Base-by-base conservation (phyloP, 768 basidiomycete species). In the Fistulinella prunicolor region DNA sequence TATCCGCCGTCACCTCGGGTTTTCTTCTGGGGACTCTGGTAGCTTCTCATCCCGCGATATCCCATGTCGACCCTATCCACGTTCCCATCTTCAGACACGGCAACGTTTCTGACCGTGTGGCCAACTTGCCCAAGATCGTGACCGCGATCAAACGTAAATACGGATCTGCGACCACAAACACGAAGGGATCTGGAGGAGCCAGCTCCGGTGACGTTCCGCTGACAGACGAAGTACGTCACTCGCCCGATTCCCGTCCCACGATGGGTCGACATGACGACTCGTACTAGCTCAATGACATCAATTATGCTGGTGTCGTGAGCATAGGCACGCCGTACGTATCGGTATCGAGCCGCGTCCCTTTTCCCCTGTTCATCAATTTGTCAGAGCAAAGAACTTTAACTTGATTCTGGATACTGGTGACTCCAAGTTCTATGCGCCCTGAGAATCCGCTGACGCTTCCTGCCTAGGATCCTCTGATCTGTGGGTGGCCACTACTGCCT, bases 381-480 rank as follows among this genome's bases (percentile, higher is more conserved):
- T 42, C 29, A 84, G 82, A n/a, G 64, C 82, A 0, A 88, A 91
- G 65, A 49, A 71, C 7, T 85, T 94, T 62, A 72, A 82, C 42
- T 76, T 94, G 44, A 80, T 94, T 43, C 77, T 95, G 34, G 94
- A 95, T 65, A 95, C 94, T 0, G 91, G 91, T 8, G 16, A 21
- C 42, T 1, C 4, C 20, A 22, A 13, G 34, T 1, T 13, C 24
- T n/a, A 8, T 24, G 8, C 5, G 6, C 22, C 4, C 17, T n/a
- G 8, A 37, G n/a, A 22, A 12, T 34, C 29, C 23, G 6, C 14
- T 19, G 17, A 40, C 6, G 28, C 13, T 9, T 30, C 17, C 20
- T 9, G 16, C 4, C 6, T 21, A 55, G 56, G 56, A 17, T 89
- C 85, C 1, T 81, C 81, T 30, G 93, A 95, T 67, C 72, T 95